Conservation (phyloP, 2,329 filamentous ascomycete genomes). For the Aureobasidium sp. region DNA sequence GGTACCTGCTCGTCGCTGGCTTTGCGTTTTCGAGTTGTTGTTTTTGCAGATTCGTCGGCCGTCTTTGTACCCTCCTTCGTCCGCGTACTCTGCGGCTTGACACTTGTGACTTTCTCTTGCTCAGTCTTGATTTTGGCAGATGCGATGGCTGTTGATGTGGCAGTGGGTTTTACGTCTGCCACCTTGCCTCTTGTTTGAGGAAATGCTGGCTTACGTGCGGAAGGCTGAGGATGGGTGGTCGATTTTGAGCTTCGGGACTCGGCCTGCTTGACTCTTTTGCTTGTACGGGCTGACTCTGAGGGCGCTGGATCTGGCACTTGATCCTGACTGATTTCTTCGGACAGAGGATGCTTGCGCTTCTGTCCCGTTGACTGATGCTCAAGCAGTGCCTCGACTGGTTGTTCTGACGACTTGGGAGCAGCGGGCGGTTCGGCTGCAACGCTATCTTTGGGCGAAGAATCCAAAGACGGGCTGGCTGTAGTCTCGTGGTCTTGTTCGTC, state of each 20-base stretch:
- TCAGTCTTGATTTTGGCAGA: not conserved
- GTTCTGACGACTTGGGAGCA: not conserved
- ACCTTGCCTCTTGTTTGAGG: not conserved
- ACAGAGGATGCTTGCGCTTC: slow-evolving; percentile 12
- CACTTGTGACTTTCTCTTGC: not conserved
- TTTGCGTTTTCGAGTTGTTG: slow-evolving; percentile 27
- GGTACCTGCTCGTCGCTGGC: slow-evolving; percentile 20
- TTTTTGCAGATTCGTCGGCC: not conserved
- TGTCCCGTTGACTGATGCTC: not conserved
- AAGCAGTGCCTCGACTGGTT: not conserved
- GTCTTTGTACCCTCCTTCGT: not conserved
- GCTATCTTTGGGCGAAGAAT: slow-evolving; percentile 11
- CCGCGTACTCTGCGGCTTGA: not conserved
- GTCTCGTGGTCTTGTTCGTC: slow-evolving; percentile 23
- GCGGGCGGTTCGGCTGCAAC: slow-evolving; percentile 8
- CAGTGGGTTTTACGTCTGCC: not conserved
- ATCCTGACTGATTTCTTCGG: not conserved
- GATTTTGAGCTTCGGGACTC: not conserved
- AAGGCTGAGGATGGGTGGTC: not conserved
- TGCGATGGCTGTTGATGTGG: not conserved
- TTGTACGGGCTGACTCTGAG: not conserved
- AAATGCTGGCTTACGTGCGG: not conserved
- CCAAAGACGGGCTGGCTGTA: not conserved
- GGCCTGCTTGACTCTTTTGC: slow-evolving; percentile 3
- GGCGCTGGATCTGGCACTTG: not conserved